These are phyloP conservation scores for Penicillium canariense DNA, from an alignment of 495 filamentous ascomycete species.

Conservation along the genomic window DNA sequence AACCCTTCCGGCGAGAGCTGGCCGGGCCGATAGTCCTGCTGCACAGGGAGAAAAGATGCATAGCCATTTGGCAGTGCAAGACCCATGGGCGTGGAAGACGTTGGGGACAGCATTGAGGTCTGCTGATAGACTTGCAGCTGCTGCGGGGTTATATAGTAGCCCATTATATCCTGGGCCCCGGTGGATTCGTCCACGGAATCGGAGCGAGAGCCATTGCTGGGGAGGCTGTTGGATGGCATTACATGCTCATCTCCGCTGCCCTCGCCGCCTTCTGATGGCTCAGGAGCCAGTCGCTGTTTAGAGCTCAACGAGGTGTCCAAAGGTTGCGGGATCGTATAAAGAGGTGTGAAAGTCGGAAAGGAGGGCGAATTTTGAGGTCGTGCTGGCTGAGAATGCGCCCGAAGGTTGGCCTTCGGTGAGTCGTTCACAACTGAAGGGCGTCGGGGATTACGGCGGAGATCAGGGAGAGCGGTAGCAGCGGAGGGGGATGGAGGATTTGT, in stretches of 20 bases:
- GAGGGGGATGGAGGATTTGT: conserved; percentile 67
- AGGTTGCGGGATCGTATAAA: conserved; percentile 37
- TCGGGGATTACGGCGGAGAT: conserved; percentile 55
- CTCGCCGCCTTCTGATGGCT: conserved; percentile 36
- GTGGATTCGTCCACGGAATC: conserved; percentile 48
- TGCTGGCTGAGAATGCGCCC: conserved; percentile 67
- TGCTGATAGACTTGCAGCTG: conserved; percentile 51
- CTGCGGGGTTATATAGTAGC: conserved; percentile 61
- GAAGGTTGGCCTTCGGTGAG: conserved; percentile 49
- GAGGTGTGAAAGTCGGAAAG: conserved; percentile 35
- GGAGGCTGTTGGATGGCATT: conserved; percentile 41
- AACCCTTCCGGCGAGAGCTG: conserved; percentile 34
- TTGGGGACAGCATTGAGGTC: conserved; percentile 36
- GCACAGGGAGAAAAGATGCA: conserved; percentile 40
- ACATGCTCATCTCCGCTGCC: conserved; percentile 42
- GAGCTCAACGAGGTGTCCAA: conserved; percentile 36
- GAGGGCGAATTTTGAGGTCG: conserved; percentile 48
- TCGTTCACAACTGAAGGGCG: conserved; percentile 55
- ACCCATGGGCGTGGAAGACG: conserved; percentile 48
- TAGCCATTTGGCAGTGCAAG: conserved; percentile 46
- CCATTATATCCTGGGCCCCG: conserved; percentile 59
- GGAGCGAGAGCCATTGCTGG: conserved; percentile 37
- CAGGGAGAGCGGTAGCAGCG: conserved; percentile 49
- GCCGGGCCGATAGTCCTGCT: conserved; percentile 40
- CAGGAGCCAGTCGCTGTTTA: conserved; percentile 31